A percentile compares a stretch with the other conserved stretches of the same genome.
phyloP scores from a whole-genome alignment of 2,329 filamentous ascomycete genomes.

The Xylariaceae sp. region DNA sequence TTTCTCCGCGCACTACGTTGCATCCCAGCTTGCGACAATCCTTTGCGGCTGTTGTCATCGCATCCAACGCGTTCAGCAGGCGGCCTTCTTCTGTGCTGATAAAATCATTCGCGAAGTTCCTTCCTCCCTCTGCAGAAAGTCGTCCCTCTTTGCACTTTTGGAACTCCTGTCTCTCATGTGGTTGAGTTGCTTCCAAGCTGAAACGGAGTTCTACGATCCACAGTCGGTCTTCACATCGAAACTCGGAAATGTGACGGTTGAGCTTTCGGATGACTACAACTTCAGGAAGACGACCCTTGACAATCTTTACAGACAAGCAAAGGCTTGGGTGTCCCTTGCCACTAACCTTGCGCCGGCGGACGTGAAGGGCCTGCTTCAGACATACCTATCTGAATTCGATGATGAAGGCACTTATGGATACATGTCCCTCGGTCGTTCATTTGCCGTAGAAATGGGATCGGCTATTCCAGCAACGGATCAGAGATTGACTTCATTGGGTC shows the following conservation, averaged over 20 bases:
- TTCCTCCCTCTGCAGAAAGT: conserved; percentile 82
- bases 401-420: conserved; percentile 89
- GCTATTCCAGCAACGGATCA: conserved; percentile 82
- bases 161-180: conserved; percentile 93
- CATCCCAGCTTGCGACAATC: conserved; percentile 76
- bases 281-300: conserved; percentile 77
- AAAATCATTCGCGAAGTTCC: conserved; percentile 80
- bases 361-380: conserved; percentile 91
- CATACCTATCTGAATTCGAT: conserved; percentile 90
- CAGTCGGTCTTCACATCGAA: conserved; percentile 73
- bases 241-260: conserved; percentile 72
- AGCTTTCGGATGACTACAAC: conserved; percentile 88
- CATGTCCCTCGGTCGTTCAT: conserved; percentile 85
- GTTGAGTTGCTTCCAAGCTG: conserved; percentile 87
- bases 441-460: conserved; percentile 88
- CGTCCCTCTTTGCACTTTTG: conserved; percentile 84
- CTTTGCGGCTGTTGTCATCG: conserved; percentile 90
- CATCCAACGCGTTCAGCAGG: conserved; percentile 84
- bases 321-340: conserved; percentile 71
- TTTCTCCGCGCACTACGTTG: conserved; percentile 90
- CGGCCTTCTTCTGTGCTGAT: conserved; percentile 77
- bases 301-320: conserved; percentile 69
- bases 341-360: conserved; percentile 85
- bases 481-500: conserved; percentile 74
- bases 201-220: conserved; percentile 90